Evolutionary conservation across 1,139 yeast species (phyloP).

Genomic region (Kluyveromyces marxianus): DNA sequence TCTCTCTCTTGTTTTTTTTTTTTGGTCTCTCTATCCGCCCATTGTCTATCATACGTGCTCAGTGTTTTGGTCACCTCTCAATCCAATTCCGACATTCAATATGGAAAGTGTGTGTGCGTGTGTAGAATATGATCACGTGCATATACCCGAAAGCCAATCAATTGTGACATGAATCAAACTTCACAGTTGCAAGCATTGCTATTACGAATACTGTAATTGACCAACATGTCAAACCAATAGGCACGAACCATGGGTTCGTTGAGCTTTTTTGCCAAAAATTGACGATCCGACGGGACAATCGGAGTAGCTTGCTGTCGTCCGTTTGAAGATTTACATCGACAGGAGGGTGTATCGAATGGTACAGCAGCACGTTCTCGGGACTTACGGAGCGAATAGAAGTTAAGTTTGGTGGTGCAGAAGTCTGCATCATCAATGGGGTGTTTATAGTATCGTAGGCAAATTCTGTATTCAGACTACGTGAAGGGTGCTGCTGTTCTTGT

Average conservation of each 20-base stretch:
- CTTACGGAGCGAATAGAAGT: background rate
- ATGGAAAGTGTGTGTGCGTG: too few species aligned
- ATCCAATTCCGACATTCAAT: too few species aligned
- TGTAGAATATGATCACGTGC: too few species aligned
- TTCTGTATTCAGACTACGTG: background rate
- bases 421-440: background rate
- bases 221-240: slow-evolving; percentile 9
- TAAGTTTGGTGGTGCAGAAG: background rate
- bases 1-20: too few species aligned
- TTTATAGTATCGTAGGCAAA: background rate
- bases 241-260: slow-evolving; percentile 6
- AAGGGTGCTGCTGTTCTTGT: too few species aligned
- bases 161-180: background rate
- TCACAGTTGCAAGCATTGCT: slow-evolving; percentile 8
- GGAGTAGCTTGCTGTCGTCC: slow-evolving; percentile 4
- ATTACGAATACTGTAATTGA: slow-evolving; percentile 6
- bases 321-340: background rate
- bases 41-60: too few species aligned
- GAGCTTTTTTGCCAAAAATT: slow-evolving; percentile 9
- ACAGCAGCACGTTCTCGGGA: slow-evolving; percentile 1
- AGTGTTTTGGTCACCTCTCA: too few species aligned
- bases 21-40: too few species aligned
- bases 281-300: slow-evolving; percentile 6
- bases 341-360: slow-evolving; percentile 2
- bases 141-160: too few species aligned